Evolutionary conservation across 2,329 filamentous ascomycete species (phyloP).

Genomic region (Berkeleyomyces rouxiae): DNA sequence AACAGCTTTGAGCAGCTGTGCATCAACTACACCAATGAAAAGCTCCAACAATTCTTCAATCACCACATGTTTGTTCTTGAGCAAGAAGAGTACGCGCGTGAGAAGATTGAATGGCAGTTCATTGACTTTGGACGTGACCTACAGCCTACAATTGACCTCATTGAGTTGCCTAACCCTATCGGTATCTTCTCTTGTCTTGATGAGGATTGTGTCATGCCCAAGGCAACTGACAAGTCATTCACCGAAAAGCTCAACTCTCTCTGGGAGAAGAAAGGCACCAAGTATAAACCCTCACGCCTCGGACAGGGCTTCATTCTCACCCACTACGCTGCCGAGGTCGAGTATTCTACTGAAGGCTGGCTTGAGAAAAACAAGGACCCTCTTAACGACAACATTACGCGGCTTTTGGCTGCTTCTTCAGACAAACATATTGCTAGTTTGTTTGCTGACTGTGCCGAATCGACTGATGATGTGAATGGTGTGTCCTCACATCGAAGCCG

Average conservation of each 20-base stretch:
- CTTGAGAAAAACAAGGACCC: slow-evolving; percentile 99
- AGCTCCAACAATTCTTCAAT: slow-evolving; percentile 98
- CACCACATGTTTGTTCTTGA: slow-evolving; percentile 99
- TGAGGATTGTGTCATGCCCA: slow-evolving; percentile 97
- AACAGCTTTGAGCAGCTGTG: slow-evolving; percentile 99
- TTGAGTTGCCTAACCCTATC: slow-evolving; percentile 89
- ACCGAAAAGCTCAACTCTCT: slow-evolving; percentile 93
- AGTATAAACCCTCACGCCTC: slow-evolving; percentile 77
- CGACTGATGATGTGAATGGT: slow-evolving; percentile 54
- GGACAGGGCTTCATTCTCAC: slow-evolving; percentile 90
- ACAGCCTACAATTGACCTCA: slow-evolving; percentile 93
- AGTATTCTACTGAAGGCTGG: slow-evolving; percentile 91
- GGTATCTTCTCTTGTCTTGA: slow-evolving; percentile 97
- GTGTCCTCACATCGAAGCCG: slow-evolving; percentile 44
- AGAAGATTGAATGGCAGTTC: slow-evolving; percentile 99
- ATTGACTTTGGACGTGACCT: slow-evolving; percentile 96
- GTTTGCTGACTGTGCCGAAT: slow-evolving; percentile 75
- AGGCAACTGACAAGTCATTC: slow-evolving; percentile 91
- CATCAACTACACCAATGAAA: slow-evolving; percentile 99
- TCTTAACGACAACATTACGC: slow-evolving; percentile 89
- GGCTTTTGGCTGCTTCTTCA: slow-evolving; percentile 64
- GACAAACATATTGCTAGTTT: slow-evolving; percentile 71
- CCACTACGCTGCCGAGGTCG: slow-evolving; percentile 93
- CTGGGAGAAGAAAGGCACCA: slow-evolving; percentile 90
- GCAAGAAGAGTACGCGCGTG: slow-evolving; percentile 91